These are phyloP conservation scores for Aspergillus affinis DNA, from an alignment of 495 filamentous ascomycete species.

Conservation along the genomic window DNA sequence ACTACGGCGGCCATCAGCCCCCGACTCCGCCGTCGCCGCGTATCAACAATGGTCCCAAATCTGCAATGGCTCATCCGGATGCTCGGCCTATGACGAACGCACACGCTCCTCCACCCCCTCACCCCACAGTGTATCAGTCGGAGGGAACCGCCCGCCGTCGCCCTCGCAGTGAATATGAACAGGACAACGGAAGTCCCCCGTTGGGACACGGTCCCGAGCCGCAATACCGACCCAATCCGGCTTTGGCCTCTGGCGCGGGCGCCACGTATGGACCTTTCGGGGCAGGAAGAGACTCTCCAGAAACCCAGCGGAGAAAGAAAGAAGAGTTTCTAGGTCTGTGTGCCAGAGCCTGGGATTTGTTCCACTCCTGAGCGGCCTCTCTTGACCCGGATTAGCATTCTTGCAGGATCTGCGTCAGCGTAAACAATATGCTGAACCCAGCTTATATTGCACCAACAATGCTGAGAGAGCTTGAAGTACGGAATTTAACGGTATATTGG, in stretches of 20 bases:
- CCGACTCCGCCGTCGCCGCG: slow-evolving; percentile 90
- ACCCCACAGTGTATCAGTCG: slow-evolving; percentile 25
- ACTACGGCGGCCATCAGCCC: slow-evolving; percentile 87
- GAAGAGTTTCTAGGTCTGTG: slow-evolving; percentile 91
- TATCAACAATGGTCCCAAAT: slow-evolving; percentile 33
- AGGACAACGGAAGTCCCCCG: slow-evolving; percentile 60
- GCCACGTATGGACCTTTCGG: slow-evolving; percentile 69
- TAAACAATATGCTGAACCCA: neutral
- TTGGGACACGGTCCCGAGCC: slow-evolving; percentile 44
- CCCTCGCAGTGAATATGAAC: slow-evolving; percentile 83
- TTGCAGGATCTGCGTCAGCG: no score
- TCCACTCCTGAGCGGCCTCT: slow-evolving; percentile 70
- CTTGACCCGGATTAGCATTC: no score
- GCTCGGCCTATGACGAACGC: slow-evolving; percentile 21
- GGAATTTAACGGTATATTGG: neutral
- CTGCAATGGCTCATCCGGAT: slow-evolving; percentile 34
- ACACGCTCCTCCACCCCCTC: slow-evolving; percentile 24
- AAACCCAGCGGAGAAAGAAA: slow-evolving; percentile 83
- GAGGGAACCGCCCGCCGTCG: slow-evolving; percentile 66
- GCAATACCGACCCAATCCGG: slow-evolving; percentile 59
- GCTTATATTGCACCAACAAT: neutral
- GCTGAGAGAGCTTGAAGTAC: neutral
- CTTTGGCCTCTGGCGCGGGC: slow-evolving; percentile 61
- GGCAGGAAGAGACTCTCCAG: slow-evolving; percentile 75
- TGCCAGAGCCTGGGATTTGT: slow-evolving; percentile 90